A percentile compares a stretch with the other conserved stretches of the same genome.
phyloP scores from a whole-genome alignment of 768 basidiomycete genomes.

The Gloeophyllum trabeum region DNA sequence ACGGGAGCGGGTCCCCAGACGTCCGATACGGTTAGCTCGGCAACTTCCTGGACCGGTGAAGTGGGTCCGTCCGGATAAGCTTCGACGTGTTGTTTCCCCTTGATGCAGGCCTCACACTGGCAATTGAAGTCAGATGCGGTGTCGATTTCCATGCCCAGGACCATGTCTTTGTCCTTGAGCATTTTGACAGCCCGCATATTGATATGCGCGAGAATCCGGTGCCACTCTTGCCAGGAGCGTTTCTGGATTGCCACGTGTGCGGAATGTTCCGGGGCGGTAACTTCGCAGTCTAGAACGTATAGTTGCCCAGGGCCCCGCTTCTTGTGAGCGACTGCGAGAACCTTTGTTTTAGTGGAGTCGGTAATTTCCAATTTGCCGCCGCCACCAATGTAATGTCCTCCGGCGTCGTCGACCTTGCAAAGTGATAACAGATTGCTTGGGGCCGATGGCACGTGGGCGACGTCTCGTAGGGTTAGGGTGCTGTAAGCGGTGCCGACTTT shows the following conservation, averaged over 20 bases:
- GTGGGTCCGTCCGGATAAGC: background rate
- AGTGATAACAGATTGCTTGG: background rate
- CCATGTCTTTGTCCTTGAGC: background rate
- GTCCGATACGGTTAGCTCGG: background rate
- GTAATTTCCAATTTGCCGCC: background rate
- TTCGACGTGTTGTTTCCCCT: background rate
- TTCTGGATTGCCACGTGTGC: background rate
- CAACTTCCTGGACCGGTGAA: background rate
- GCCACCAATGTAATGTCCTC: background rate
- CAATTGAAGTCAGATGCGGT: background rate
- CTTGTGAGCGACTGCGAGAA: background rate
- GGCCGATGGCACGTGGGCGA: background rate
- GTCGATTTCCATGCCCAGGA: background rate
- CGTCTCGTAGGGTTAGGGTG: background rate
- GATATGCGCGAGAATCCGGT: background rate
- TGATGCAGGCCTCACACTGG: background rate
- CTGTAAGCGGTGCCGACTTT: background rate
- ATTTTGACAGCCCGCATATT: background rate
- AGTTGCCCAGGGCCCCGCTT: background rate
- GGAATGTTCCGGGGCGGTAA: background rate
- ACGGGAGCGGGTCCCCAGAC: background rate
- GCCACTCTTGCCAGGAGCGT: background rate
- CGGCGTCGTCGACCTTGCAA: background rate
- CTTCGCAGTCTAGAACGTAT: background rate
- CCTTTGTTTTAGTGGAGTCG: background rate